phyloP scores from a whole-genome alignment of 352 stramenopile genomes.

The Pythium folliculosum region DNA sequence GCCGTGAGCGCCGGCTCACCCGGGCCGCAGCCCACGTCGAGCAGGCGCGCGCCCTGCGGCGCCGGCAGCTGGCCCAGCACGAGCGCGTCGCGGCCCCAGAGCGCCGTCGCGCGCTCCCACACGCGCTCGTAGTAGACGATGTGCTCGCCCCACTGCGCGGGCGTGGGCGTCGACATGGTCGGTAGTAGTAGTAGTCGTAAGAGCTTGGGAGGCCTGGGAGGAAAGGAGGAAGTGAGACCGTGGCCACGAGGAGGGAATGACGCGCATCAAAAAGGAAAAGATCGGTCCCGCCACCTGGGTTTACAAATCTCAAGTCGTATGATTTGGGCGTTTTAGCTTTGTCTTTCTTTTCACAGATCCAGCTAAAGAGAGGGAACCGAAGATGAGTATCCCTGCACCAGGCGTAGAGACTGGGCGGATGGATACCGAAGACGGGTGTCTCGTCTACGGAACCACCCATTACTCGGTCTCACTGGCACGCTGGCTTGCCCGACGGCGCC shows the following conservation, averaged over 20 bases:
- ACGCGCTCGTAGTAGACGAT: not conserved
- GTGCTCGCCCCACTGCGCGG: slow-evolving; percentile 2
- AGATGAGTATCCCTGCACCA: too few species aligned
- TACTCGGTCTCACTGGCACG: too few species aligned
- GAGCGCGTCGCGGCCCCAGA: slow-evolving; percentile 79
- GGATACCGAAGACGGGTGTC: too few species aligned
- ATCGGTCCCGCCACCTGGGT: too few species aligned
- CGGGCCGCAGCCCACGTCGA: slow-evolving; percentile 23
- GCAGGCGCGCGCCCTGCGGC: slow-evolving; percentile 34
- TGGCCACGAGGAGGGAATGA: not conserved
- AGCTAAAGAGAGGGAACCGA: too few species aligned
- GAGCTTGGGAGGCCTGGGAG: not conserved
- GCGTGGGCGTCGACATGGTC: slow-evolving; percentile 2
- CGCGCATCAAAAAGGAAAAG: too few species aligned
- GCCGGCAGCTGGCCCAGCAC: slow-evolving; percentile 30
- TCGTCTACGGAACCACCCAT: too few species aligned
- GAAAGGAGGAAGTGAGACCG: slow-evolving; percentile 1
- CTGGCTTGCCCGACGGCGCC: not conserved
- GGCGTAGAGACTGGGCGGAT: too few species aligned
- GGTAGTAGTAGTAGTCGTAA: too few species aligned
- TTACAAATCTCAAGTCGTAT: not conserved
- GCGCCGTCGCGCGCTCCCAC: not conserved
- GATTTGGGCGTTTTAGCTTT: too few species aligned
- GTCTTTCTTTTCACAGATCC: too few species aligned
- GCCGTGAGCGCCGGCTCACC: slow-evolving; percentile 5